Conservation (phyloP, 371 early-diverging fungal genomes). For the Sporodiniella umbellata region DNA sequence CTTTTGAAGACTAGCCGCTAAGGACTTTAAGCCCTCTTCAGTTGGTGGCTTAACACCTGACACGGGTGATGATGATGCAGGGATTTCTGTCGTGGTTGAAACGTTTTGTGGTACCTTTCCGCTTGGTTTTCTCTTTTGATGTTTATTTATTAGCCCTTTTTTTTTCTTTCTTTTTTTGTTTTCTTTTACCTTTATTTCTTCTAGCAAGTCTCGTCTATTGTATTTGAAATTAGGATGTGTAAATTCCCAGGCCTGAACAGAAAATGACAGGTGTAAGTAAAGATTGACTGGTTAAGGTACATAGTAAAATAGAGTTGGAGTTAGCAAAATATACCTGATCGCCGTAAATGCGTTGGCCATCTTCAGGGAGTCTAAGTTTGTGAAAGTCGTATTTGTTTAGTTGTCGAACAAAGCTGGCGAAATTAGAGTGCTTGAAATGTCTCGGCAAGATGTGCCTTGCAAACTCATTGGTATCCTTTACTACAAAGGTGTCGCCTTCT, state of each 20-base stretch:
- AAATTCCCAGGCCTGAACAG: slow-evolving; percentile 69
- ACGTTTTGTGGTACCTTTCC: slow-evolving; percentile 20
- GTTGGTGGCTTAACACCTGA: background rate
- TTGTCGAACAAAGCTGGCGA: slow-evolving; percentile 91
- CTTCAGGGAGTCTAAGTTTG: slow-evolving; percentile 67
- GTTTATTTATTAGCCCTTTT: slow-evolving; percentile 22
- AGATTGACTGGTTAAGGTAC: no score
- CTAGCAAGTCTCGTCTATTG: slow-evolving; percentile 60
- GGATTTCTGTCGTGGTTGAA: slow-evolving; percentile 1
- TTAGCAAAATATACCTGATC: slow-evolving; percentile 60
- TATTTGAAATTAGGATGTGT: slow-evolving; percentile 71
- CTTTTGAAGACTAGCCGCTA: slow-evolving; percentile 38
- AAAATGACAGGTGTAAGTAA: no score
- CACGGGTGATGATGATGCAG: background rate
- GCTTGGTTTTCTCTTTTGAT: slow-evolving; percentile 27
- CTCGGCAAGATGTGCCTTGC: slow-evolving; percentile 70
- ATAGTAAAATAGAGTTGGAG: no score
- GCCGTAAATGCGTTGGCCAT: slow-evolving; percentile 57
- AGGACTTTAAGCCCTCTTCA: slow-evolving; percentile 18
- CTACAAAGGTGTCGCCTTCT: slow-evolving; percentile 82
- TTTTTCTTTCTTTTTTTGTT: slow-evolving; percentile 38
- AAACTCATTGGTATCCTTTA: slow-evolving; percentile 74
- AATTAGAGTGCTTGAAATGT: slow-evolving; percentile 91
- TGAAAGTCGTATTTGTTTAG: slow-evolving; percentile 94
- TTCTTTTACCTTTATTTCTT: slow-evolving; percentile 46